These are phyloP conservation scores for Populus hybrid DNA, from an alignment of 441 rosid species.

Conservation along the genomic window DNA sequence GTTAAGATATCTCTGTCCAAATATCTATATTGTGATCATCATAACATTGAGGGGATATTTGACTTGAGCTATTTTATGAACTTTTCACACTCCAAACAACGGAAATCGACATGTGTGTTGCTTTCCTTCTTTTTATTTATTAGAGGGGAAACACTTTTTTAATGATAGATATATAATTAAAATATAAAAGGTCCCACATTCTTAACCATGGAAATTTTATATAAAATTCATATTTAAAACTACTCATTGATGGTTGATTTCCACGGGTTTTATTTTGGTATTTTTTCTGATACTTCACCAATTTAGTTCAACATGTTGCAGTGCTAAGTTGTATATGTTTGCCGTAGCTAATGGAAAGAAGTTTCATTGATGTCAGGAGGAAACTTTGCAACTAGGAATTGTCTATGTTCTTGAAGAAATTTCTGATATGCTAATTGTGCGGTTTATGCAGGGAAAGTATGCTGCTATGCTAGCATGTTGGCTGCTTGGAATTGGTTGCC, in stretches of 20 bases:
- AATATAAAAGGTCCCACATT: too few relatives aligned
- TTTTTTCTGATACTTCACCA: too few relatives aligned
- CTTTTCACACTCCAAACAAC: not conserved
- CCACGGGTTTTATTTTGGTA: not conserved
- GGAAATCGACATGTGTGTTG: not conserved
- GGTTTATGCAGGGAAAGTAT: conserved; percentile 44
- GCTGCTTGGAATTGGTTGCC: conserved; percentile 69
- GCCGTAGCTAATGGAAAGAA: conserved; percentile 9
- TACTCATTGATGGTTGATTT: not conserved
- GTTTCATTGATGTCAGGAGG: not conserved
- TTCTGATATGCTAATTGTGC: not conserved
- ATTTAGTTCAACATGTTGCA: not conserved
- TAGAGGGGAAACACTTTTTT: too few relatives aligned
- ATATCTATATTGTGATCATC: not conserved
- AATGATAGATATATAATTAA: too few relatives aligned
- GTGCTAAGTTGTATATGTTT: conserved; percentile 2
- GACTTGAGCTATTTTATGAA: not conserved
- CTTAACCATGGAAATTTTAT: not conserved
- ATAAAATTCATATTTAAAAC: not conserved
- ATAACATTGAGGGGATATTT: not conserved
- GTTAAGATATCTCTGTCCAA: too few relatives aligned
- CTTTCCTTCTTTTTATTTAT: not conserved
- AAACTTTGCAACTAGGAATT: not conserved
- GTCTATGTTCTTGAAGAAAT: not conserved
- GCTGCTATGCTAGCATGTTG: conserved; percentile 52